A percentile compares a stretch with the other conserved stretches of the same genome.
phyloP scores from a whole-genome alignment of 768 basidiomycete genomes.

The Phylloporus sp. region DNA sequence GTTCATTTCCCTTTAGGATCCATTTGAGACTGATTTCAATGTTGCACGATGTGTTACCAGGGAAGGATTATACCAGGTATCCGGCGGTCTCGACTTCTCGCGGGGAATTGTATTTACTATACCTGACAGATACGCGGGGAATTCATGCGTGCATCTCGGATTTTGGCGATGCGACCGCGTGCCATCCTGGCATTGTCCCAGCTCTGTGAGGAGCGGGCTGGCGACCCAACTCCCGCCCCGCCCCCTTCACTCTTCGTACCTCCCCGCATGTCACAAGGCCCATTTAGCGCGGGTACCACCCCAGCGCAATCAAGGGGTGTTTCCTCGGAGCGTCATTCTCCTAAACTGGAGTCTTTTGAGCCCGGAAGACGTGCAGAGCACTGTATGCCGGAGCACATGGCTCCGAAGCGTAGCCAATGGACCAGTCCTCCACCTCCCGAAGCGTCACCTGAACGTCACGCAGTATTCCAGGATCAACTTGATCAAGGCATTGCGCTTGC shows the following conservation, averaged over 20 bases:
- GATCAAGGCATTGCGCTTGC: slow-evolving; percentile 64
- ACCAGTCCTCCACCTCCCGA: slow-evolving; percentile 80
- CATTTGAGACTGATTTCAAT: slow-evolving; percentile 95
- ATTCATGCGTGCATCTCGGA: slow-evolving; percentile 92
- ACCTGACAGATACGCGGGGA: slow-evolving; percentile 84
- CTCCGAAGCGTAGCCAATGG: slow-evolving; percentile 75
- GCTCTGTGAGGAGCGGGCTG: slow-evolving; percentile 86
- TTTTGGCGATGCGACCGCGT: slow-evolving; percentile 73
- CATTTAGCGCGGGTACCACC: slow-evolving; percentile 63
- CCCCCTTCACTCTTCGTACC: slow-evolving; percentile 39
- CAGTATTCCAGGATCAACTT: slow-evolving; percentile 62
- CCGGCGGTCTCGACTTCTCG: neutral
- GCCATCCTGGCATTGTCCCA: slow-evolving; percentile 80
- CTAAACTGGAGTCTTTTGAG: slow-evolving; percentile 45
- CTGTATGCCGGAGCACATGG: slow-evolving; percentile 66
- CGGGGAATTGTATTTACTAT: neutral
- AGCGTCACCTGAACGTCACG: slow-evolving; percentile 61
- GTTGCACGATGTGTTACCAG: slow-evolving; percentile 95
- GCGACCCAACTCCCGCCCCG: slow-evolving; percentile 38
- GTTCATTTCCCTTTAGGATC: slow-evolving; percentile 59
- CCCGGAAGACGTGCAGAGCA: slow-evolving; percentile 33
- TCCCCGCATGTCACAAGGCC: slow-evolving; percentile 52
- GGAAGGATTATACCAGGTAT: slow-evolving; percentile 91
- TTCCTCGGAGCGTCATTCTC: slow-evolving; percentile 47
- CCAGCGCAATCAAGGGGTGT: slow-evolving; percentile 47